phyloP scores from a whole-genome alignment of 441 rosid genomes.

The Melastoma candidum region DNA sequence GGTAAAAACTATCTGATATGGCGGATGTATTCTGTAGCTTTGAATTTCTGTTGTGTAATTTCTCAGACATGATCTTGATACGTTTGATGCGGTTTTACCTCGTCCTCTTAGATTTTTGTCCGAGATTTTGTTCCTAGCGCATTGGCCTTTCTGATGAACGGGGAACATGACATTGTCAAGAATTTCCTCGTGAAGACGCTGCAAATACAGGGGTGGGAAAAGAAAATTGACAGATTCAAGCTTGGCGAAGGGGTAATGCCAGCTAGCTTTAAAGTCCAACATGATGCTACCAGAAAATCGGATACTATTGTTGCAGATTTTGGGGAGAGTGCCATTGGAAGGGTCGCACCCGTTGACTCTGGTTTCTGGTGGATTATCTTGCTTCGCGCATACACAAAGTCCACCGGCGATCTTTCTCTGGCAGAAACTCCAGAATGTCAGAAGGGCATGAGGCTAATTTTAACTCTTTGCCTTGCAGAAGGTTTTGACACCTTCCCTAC shows the following conservation, averaged over 20 bases:
- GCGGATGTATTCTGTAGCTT: background rate
- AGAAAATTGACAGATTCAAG: slow-evolving; percentile 6
- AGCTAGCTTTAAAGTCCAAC: slow-evolving; percentile 8
- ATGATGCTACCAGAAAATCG: slow-evolving; percentile 6
- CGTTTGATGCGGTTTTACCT: background rate
- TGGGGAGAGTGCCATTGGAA: slow-evolving; percentile 10
- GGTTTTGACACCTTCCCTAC: slow-evolving; percentile 11
- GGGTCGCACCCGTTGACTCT: slow-evolving; percentile 11
- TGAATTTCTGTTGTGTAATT: background rate
- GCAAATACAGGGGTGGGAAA: slow-evolving; percentile 9
- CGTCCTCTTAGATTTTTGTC: slow-evolving; percentile 5
- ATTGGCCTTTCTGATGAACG: slow-evolving; percentile 8
- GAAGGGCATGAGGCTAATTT: slow-evolving; percentile 8
- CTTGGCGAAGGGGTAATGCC: slow-evolving; percentile 12
- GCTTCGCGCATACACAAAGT: slow-evolving; percentile 12
- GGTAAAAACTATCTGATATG: background rate
- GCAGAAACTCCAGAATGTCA: slow-evolving; percentile 8
- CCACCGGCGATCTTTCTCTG: slow-evolving; percentile 8
- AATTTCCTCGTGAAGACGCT: slow-evolving; percentile 8
- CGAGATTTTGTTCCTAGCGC: slow-evolving; percentile 10
- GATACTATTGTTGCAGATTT: slow-evolving; percentile 10
- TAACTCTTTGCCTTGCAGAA: slow-evolving; percentile 6
- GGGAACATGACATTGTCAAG: slow-evolving; percentile 8
- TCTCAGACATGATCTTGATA: background rate
- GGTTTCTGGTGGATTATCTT: slow-evolving; percentile 12